These are phyloP conservation scores for Zanthoxylum bungeanum DNA, from an alignment of 345 rosid genomes.

Conservation along the genomic window DNA sequence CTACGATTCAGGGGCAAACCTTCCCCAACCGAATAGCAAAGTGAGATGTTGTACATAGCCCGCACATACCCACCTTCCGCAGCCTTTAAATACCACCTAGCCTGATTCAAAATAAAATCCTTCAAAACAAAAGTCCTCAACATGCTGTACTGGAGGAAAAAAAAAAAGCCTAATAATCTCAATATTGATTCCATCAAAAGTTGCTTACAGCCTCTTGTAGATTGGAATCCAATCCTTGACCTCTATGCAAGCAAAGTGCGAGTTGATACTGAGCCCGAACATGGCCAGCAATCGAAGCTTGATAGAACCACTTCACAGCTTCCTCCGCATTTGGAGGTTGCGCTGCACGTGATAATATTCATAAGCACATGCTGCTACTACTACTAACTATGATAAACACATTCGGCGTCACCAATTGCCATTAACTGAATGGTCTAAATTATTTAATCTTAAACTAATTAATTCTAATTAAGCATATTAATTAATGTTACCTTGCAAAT, in stretches of 20 bases:
- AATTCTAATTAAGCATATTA: background rate
- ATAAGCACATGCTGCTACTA: background rate
- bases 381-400: background rate
- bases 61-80: slow-evolving; percentile 84
- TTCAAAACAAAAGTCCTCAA: background rate
- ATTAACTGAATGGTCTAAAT: background rate
- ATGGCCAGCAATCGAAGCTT: slow-evolving; percentile 62
- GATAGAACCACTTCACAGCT: slow-evolving; percentile 66
- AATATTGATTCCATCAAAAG: background rate
- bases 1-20: slow-evolving; percentile 56
- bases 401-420: background rate
- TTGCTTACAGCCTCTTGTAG: slow-evolving; percentile 62
- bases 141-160: background rate
- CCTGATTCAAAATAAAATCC: slow-evolving; percentile 34
- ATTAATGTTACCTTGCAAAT: slow-evolving; percentile 55
- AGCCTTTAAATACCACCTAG: slow-evolving; percentile 75
- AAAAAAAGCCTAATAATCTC: background rate
- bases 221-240: slow-evolving; percentile 49
- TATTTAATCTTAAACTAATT: background rate
- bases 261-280: slow-evolving; percentile 83
- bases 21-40: slow-evolving; percentile 77
- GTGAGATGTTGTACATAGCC: slow-evolving; percentile 84
- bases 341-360: slow-evolving; percentile 37
- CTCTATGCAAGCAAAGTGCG: slow-evolving; percentile 79
- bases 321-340: slow-evolving; percentile 55